These are phyloP conservation scores for Ceratocystis albifundus DNA, from an alignment of 2,329 filamentous ascomycete genomes.

Conservation along the genomic window DNA sequence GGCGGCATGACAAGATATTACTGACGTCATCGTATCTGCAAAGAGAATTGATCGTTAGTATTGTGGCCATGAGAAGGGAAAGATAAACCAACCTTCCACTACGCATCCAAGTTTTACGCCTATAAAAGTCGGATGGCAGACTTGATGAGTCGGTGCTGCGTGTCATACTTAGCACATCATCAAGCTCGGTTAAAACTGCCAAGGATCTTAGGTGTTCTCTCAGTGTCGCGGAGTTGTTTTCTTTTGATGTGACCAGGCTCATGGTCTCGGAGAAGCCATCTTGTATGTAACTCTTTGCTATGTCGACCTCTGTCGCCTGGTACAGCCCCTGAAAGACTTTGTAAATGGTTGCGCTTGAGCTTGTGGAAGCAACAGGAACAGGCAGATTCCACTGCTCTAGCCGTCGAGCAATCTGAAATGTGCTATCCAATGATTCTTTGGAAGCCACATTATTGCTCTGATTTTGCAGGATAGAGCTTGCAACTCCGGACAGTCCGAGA, in stretches of 20 bases:
- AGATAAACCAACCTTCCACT: slow-evolving; percentile 54
- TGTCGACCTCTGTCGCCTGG: slow-evolving; percentile 45
- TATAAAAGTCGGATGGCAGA: slow-evolving; percentile 51
- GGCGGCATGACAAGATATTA: slow-evolving; percentile 68
- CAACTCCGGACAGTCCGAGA: slow-evolving; percentile 75
- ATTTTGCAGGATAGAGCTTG: slow-evolving; percentile 65
- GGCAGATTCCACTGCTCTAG: slow-evolving; percentile 89
- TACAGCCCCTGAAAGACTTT: slow-evolving; percentile 70
- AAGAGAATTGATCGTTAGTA: slow-evolving; percentile 17
- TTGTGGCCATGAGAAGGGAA: slow-evolving; percentile 24
- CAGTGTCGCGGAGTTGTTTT: slow-evolving; percentile 41
- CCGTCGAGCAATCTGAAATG: slow-evolving; percentile 67
- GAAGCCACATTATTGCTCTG: slow-evolving; percentile 47
- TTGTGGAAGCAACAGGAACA: slow-evolving; percentile 50
- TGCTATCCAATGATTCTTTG: slow-evolving; percentile 50
- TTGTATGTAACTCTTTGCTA: slow-evolving; percentile 49
- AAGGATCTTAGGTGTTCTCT: slow-evolving; percentile 49
- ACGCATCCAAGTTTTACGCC: slow-evolving; percentile 66
- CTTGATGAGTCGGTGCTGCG: slow-evolving; percentile 49
- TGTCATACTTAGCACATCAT: slow-evolving; percentile 57
- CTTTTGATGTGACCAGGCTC: slow-evolving; percentile 40
- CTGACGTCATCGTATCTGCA: slow-evolving; percentile 63
- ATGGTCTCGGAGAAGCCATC: slow-evolving; percentile 52
- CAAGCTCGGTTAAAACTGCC: slow-evolving; percentile 67
- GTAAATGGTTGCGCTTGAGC: slow-evolving; percentile 60